Percentiles rank a stretch among this genome's conserved stretches.
Conservation (phyloP, 2,329 filamentous ascomycete genomes). For the Claviceps sp. region DNA sequence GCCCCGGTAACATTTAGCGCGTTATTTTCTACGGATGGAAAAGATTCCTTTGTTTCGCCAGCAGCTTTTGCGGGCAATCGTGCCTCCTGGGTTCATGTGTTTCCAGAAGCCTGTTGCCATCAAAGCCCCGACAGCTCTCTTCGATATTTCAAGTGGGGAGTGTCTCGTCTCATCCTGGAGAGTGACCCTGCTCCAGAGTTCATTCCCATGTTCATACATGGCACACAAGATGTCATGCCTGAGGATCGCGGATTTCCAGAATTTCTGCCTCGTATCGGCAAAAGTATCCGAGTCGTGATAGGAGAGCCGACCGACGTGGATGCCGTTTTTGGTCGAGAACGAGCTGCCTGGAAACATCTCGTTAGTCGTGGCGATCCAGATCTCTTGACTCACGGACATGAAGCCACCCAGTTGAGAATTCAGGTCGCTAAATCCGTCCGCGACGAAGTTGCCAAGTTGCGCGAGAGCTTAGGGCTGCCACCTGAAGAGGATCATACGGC, state of each 20-base stretch:
- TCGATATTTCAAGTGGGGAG: conserved; percentile 97
- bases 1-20: conserved; percentile 36
- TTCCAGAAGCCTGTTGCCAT: conserved; percentile 89
- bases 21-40: conserved; percentile 52
- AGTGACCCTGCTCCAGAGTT: conserved; percentile 76
- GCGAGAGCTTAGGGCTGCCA: conserved; percentile 56
- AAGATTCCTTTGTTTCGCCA: conserved; percentile 55
- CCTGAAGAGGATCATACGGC: conserved; percentile 67
- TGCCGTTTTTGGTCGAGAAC: conserved; percentile 61
- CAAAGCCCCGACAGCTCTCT: conserved; percentile 67
- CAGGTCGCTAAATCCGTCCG: conserved; percentile 71
- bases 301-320: conserved; percentile 67
- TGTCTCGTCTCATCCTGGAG: conserved; percentile 83
- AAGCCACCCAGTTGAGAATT: conserved; percentile 57
- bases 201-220: conserved; percentile 89
- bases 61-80: conserved; percentile 56
- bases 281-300: conserved; percentile 60
- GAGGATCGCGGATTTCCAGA: conserved; percentile 69
- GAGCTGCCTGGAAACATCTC: conserved; percentile 60
- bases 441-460: conserved; percentile 66
- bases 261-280: conserved; percentile 63
- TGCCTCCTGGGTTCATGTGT: conserved; percentile 84
- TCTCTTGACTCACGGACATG: conserved; percentile 27
- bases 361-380: conserved; percentile 37
- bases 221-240: conserved; percentile 77